Percentiles rank a stretch among this genome's conserved stretches.
These are phyloP conservation scores for Colletotrichum siamense DNA, from an alignment of 2,329 filamentous ascomycete genomes.

Conservation along the genomic window DNA sequence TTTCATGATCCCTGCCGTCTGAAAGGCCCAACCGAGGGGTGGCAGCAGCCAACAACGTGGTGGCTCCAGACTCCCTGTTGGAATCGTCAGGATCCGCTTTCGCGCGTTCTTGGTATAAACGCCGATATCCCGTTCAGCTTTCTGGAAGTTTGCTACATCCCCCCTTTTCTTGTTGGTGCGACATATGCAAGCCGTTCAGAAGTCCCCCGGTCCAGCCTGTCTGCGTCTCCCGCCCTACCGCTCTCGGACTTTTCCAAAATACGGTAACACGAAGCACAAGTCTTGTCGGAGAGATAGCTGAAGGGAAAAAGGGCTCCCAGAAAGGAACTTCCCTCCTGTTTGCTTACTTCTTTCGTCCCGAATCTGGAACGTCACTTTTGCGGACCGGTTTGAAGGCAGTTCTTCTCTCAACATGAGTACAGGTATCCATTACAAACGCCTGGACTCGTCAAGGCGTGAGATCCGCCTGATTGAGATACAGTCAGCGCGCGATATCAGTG, in stretches of 20 bases:
- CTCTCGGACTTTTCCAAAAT: neutral
- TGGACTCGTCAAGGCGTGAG: constrained; percentile 29
- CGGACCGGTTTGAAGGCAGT: neutral
- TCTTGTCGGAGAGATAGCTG: neutral
- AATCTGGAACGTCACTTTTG: neutral
- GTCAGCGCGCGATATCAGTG: constrained; percentile 29
- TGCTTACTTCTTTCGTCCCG: neutral
- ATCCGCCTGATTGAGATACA: constrained; percentile 38
- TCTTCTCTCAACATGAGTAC: neutral
- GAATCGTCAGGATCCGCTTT: constrained; percentile 11
- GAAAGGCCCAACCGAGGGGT: neutral
- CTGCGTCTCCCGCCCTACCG: neutral
- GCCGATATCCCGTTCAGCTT: constrained; percentile 16
- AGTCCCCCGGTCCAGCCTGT: neutral
- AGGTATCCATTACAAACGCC: constrained; percentile 18
- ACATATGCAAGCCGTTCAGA: constrained; percentile 8
- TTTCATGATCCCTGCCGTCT: neutral
- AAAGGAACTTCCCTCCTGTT: neutral
- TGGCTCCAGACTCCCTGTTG: constrained; percentile 15
- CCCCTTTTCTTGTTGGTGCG: constrained; percentile 9
- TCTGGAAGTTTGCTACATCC: constrained; percentile 2
- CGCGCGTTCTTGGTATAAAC: constrained; percentile 21
- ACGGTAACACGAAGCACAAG: neutral
- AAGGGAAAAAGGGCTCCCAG: neutral
- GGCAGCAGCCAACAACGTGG: neutral